These are phyloP conservation scores for Seminavis robusta DNA, from an alignment of 108 stramenopile genomes.

Conservation along the genomic window DNA sequence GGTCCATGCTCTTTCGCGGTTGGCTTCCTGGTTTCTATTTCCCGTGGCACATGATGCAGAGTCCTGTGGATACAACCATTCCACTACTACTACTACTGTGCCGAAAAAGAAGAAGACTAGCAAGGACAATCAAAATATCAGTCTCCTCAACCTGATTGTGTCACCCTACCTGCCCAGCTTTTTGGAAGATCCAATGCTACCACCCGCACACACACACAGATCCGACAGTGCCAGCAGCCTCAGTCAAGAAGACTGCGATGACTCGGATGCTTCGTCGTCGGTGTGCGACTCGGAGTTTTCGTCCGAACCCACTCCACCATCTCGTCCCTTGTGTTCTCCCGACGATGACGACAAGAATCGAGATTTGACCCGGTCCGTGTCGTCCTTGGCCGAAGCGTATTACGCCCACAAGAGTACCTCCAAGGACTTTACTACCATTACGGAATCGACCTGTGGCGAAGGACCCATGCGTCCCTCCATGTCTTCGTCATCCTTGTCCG, in stretches of 20 bases:
- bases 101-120: too few relatives aligned
- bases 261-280: conserved; percentile 7
- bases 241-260: conserved; percentile 2
- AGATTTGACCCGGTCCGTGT: too few relatives aligned
- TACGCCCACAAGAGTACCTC: conserved; percentile 30
- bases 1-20: conserved; percentile 8
- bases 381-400: conserved; percentile 45
- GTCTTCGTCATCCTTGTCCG: too few relatives aligned
- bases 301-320: background rate
- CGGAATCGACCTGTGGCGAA: background rate
- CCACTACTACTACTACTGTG: too few relatives aligned
- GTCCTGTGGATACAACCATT: conserved; percentile 3
- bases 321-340: background rate
- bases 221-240: too few relatives aligned
- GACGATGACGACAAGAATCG: conserved; percentile 7
- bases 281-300: conserved; percentile 16
- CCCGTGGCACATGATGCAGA: conserved; percentile 20
- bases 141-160: too few relatives aligned
- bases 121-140: too few relatives aligned
- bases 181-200: too few relatives aligned
- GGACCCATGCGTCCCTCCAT: too few relatives aligned
- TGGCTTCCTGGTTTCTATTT: conserved; percentile 26
- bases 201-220: too few relatives aligned
- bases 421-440: background rate
- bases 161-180: too few relatives aligned